Percentiles rank a stretch among this genome's conserved stretches.
Conservation (phyloP, 257 asterid genomes). For the Coffea canephora region DNA sequence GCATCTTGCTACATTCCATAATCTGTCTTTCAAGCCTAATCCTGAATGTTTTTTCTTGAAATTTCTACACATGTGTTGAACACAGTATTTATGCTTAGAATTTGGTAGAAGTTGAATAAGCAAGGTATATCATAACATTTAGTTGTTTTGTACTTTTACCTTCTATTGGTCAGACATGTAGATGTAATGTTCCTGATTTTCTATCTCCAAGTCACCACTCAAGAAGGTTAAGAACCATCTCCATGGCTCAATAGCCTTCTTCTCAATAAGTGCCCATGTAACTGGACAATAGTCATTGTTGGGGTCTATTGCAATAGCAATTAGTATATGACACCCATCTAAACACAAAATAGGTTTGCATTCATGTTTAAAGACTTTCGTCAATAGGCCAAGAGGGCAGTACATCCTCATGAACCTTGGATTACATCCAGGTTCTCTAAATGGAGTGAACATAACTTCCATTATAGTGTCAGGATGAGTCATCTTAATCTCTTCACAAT, state of each 20-base stretch:
- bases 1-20: background rate
- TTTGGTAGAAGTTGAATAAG: background rate
- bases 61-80: background rate
- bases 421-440: background rate
- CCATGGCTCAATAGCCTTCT: background rate
- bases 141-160: too few species aligned
- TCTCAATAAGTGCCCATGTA: background rate
- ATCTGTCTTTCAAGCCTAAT: background rate
- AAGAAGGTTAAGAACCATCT: background rate
- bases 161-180: background rate
- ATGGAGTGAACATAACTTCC: background rate
- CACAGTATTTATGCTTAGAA: background rate
- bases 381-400: background rate
- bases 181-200: background rate
- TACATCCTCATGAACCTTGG: background rate
- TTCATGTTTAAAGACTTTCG: background rate
- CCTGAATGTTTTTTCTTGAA: background rate
- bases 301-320: background rate
- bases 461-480: too few species aligned
- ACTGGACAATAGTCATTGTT: background rate
- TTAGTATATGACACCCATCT: background rate
- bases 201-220: background rate
- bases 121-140: too few species aligned
- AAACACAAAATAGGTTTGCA: background rate
- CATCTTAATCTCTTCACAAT: too few species aligned